Evolutionary conservation across 768 basidiomycete species (phyloP).

Genomic region (Pleurotus pulmonarius): DNA sequence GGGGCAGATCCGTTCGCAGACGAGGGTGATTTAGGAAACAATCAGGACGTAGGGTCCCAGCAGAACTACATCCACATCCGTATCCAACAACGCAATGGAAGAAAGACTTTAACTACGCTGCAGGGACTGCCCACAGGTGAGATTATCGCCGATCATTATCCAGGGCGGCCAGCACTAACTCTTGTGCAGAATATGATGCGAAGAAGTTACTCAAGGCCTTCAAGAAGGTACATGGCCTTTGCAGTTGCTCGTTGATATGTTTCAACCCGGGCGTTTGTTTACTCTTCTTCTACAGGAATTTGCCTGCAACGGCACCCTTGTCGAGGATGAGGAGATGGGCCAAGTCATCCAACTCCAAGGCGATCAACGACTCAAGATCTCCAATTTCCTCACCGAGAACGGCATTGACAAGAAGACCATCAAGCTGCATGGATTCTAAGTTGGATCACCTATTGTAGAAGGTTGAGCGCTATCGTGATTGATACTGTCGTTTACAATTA

Average conservation of each 20-base stretch:
- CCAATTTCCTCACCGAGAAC: constrained; percentile 80
- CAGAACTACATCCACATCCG: constrained; percentile 91
- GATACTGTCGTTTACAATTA: constrained; percentile 1
- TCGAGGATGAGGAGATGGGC: constrained; percentile 93
- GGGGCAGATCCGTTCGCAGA: constrained; percentile 91
- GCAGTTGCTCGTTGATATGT: background rate
- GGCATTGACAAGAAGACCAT: constrained; percentile 75
- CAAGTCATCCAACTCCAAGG: constrained; percentile 98
- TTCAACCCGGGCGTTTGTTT: constrained; percentile 3
- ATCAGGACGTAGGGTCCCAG: constrained; percentile 75
- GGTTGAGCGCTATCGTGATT: constrained; percentile 8
- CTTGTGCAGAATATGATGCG: constrained; percentile 77
- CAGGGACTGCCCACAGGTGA: constrained; percentile 90
- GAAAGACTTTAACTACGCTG: constrained; percentile 96
- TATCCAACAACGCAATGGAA: constrained; percentile 98
- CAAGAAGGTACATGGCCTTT: constrained; percentile 72
- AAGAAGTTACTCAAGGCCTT: constrained; percentile 99
- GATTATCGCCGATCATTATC: constrained; percentile 20
- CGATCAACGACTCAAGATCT: constrained; percentile 92
- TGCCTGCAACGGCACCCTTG: constrained; percentile 96
- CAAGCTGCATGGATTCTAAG: constrained; percentile 87
- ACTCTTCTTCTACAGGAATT: constrained; percentile 63
- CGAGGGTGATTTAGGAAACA: constrained; percentile 77
- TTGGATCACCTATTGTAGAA: constrained; percentile 4
- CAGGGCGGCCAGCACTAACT: constrained; percentile 7